Evolutionary conservation across 495 filamentous ascomycete genomes (phyloP).

Genomic region (Talaromyces wortmannii): DNA sequence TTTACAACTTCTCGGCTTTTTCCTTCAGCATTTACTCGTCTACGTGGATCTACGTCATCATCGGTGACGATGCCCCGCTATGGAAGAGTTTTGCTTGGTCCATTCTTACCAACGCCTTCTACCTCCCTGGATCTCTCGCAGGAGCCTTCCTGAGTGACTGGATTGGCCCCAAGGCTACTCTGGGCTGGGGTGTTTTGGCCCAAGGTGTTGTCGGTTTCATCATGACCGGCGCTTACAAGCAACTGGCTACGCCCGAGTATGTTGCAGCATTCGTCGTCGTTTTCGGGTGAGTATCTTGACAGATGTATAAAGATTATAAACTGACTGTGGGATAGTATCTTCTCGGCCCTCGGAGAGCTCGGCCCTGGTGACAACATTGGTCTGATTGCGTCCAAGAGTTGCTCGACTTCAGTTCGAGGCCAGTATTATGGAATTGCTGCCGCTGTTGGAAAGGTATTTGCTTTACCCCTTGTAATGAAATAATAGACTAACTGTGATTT

Average conservation of each 20-base stretch:
- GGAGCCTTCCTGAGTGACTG: conserved; percentile 71
- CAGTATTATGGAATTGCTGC: conserved; percentile 91
- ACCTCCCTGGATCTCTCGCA: conserved; percentile 71
- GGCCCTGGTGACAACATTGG: conserved; percentile 92
- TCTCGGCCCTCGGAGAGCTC: conserved; percentile 75
- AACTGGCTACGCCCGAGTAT: conserved; percentile 52
- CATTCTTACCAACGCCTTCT: conserved; percentile 77
- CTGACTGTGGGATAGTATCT: conserved; percentile 50
- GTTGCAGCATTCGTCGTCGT: conserved; percentile 75
- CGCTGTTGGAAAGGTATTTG: conserved; percentile 58
- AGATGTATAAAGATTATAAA: background rate
- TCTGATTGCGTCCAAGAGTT: conserved; percentile 77
- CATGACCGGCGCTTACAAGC: conserved; percentile 71
- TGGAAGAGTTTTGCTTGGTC: conserved; percentile 81
- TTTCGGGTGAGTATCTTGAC: conserved; percentile 39
- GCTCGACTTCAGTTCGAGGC: conserved; percentile 77
- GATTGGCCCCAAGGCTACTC: conserved; percentile 65
- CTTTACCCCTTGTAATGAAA: background rate
- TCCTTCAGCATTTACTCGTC: conserved; percentile 75
- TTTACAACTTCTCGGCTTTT: conserved; percentile 83
- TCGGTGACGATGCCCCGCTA: conserved; percentile 46
- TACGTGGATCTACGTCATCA: conserved; percentile 60
- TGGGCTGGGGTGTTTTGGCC: conserved; percentile 56
- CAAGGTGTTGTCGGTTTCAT: conserved; percentile 81
- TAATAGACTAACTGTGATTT: too few species aligned